Base-by-base conservation (phyloP, 2,329 filamentous ascomycete genomes). In the Beauveria australis region DNA sequence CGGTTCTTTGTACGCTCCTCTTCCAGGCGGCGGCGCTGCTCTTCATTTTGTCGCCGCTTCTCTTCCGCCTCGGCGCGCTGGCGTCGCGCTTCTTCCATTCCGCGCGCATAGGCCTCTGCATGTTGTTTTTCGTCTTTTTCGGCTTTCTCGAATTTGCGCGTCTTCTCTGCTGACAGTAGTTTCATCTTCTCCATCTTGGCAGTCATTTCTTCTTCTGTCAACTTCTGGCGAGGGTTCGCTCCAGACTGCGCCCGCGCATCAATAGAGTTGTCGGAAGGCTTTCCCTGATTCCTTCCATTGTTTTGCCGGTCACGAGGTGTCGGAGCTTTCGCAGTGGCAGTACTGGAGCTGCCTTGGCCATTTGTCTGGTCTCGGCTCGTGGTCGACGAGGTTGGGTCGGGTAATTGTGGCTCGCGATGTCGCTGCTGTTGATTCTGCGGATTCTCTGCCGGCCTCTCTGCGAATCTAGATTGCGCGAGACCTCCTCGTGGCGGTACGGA, bases 161-260 rank as follows among this genome's bases (percentile, higher is more conserved):
- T 78, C 72, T 82, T 83, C 69, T 86, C 83, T 0, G 79, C 81
- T 0, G 78, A 76, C 0, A 83, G 69, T 9, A 86, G 76, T 61
- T 83, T 82, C 80, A 85, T 85, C 68, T 81, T 74, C 66, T 81
- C 81, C 79, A 87, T 83, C 68, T 84, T 85, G 62, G 75, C 79
- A 0, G 81, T 75, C 4, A 87, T 78, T 70, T 87, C 81, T 1
- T 74, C 72, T 0, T 87, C 82, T 0, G 83, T 85, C 30, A 85
- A 77, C 71, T 86, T 86, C 26, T 79, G 79, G 12, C 82, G 81
- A 26, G 83, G 82, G 72, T 84, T 85, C 14, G 78, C 79, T 62
- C 83, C 83, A 1, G 81, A 84, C 59, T 75, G 73, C 10, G 81
- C 68, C 10, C 83, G 81, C 9, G 73, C 67, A 49, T 76, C 72